Percentiles rank a stretch among this genome's conserved stretches.
These are phyloP conservation scores for Beauveria rudraprayagi DNA, from an alignment of 2,329 filamentous ascomycete genomes.

Conservation along the genomic window DNA sequence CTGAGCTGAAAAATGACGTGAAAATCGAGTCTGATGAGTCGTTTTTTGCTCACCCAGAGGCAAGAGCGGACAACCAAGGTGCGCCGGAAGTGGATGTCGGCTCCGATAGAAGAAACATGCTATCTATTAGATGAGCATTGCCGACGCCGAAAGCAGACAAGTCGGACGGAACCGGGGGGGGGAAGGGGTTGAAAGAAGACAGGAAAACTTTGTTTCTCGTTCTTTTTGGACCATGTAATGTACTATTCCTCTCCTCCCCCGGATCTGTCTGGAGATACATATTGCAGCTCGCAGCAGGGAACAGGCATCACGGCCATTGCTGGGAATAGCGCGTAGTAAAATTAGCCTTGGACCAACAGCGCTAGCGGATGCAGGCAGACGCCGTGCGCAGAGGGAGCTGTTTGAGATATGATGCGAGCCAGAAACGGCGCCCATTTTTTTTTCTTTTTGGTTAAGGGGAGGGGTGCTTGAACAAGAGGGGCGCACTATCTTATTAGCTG, in stretches of 20 bases:
- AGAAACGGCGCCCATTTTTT: background rate
- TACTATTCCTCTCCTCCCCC: too few species aligned
- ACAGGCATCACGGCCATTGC: background rate
- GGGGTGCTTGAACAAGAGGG: background rate
- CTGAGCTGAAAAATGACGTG: background rate
- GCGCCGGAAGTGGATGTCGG: conserved; percentile 5
- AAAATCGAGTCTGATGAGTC: conserved; percentile 1
- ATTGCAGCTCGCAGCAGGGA: background rate
- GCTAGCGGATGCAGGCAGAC: background rate
- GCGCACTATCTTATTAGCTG: background rate
- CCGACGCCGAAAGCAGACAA: background rate
- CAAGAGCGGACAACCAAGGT: background rate
- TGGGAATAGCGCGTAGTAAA: conserved; percentile 3
- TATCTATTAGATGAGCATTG: background rate
- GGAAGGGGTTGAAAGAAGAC: background rate
- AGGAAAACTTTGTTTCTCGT: background rate
- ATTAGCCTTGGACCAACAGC: background rate
- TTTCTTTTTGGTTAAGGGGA: background rate
- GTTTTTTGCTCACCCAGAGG: background rate
- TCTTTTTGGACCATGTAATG: background rate
- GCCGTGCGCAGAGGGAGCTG: background rate
- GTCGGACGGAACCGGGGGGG: background rate
- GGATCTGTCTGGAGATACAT: background rate
- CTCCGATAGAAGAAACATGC: background rate
- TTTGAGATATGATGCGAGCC: background rate